Conservation (phyloP, 2,329 filamentous ascomycete genomes). For the Hymenoscyphus salicellus region DNA sequence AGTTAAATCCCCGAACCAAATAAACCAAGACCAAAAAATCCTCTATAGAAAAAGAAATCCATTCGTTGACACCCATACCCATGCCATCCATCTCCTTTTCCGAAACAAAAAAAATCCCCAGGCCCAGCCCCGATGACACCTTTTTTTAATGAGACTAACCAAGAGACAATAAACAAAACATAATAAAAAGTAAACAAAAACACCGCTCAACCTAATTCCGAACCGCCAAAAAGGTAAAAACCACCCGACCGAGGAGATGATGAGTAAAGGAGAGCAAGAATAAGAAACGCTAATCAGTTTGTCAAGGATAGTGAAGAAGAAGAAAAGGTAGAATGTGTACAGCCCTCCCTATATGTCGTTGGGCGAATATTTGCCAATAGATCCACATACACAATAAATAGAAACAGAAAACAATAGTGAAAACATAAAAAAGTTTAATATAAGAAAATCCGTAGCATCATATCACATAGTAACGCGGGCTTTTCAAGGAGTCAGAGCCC, state of each 20-base stretch:
- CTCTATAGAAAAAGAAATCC: constrained; percentile 4
- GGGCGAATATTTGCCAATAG: not conserved
- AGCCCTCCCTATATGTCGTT: not conserved
- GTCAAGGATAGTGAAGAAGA: not conserved
- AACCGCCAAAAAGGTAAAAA: not conserved
- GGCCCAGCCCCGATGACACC: not conserved
- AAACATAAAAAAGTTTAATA: not conserved
- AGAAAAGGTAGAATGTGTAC: not conserved
- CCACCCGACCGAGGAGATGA: not conserved
- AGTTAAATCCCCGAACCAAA: not conserved
- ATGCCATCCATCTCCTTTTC: not conserved
- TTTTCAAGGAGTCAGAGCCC: not conserved
- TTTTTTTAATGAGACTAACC: not conserved
- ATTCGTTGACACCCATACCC: not conserved
- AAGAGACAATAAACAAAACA: not conserved
- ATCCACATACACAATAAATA: not conserved
- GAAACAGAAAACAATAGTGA: not conserved
- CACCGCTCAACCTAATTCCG: not conserved
- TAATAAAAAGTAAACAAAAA: not conserved
- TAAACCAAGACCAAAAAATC: not conserved
- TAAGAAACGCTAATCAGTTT: not conserved
- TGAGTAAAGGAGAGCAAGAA: not conserved
- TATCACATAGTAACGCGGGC: constrained; percentile 14
- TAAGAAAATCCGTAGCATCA: constrained; percentile 21
- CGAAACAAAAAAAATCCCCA: not conserved